These are phyloP conservation scores for Calonectria crousiana DNA, from an alignment of 2,329 filamentous ascomycete species.

Conservation along the genomic window DNA sequence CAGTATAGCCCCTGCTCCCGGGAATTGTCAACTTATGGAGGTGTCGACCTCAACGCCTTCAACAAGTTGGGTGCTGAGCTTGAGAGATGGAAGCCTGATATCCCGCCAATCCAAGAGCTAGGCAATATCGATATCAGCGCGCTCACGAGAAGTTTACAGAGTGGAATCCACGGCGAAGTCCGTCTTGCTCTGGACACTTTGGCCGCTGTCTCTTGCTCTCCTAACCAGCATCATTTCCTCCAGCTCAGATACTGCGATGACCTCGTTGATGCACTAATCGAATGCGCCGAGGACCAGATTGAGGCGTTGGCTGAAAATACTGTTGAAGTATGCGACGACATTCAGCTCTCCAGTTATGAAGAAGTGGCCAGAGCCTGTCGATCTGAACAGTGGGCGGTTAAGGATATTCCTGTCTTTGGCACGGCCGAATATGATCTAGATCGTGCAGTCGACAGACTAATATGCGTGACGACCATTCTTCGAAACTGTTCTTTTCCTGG, in stretches of 20 bases:
- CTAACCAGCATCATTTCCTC: constrained; percentile 73
- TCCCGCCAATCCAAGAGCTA: constrained; percentile 81
- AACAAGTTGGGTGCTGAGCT: constrained; percentile 76
- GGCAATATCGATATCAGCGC: constrained; percentile 92
- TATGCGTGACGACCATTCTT: constrained; percentile 92
- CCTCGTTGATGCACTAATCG: constrained; percentile 86
- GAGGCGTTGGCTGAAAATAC: constrained; percentile 88
- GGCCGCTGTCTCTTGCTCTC: constrained; percentile 73
- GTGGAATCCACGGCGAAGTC: constrained; percentile 90
- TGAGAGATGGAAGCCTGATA: constrained; percentile 76
- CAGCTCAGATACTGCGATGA: constrained; percentile 85
- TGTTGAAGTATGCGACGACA: constrained; percentile 86
- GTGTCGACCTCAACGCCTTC: constrained; percentile 76
- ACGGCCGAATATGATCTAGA: constrained; percentile 85
- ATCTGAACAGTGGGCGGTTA: constrained; percentile 77
- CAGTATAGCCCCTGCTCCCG: constrained; percentile 69
- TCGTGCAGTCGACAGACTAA: constrained; percentile 85
- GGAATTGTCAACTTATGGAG: constrained; percentile 73
- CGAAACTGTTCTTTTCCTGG: constrained; percentile 91
- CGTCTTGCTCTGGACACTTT: constrained; percentile 89
- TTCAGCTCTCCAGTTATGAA: constrained; percentile 87
- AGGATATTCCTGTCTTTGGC: constrained; percentile 80
- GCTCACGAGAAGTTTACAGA: constrained; percentile 89
- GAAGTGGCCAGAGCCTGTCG: constrained; percentile 86
- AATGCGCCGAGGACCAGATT: constrained; percentile 90